phyloP scores from a whole-genome alignment of 768 basidiomycete species.

The Lanmaoa pseudosensibilis region DNA sequence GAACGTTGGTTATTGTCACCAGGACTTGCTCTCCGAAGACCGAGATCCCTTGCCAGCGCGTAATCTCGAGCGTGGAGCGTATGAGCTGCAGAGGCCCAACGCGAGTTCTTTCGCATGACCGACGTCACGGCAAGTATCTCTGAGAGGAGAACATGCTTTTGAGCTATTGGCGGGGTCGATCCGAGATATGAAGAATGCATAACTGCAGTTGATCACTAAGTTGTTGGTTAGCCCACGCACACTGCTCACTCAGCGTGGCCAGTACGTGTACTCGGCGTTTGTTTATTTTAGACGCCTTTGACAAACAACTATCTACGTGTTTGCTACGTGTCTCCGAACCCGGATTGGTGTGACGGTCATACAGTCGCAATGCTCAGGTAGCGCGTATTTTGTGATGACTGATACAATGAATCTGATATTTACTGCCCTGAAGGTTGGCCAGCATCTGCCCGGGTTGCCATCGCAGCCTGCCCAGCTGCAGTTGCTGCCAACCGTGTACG shows the following conservation, averaged over 20 bases:
- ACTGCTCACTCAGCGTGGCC: not conserved
- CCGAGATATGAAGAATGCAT: constrained; percentile 18
- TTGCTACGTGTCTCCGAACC: no score
- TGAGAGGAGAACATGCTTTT: constrained; percentile 79
- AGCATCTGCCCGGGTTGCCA: constrained; percentile 57
- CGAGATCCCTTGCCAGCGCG: constrained; percentile 70
- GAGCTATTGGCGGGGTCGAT: constrained; percentile 40
- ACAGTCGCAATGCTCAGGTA: not conserved
- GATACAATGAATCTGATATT: constrained; percentile 17
- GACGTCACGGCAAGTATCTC: constrained; percentile 92
- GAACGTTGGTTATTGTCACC: constrained; percentile 42
- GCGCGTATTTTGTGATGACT: constrained; percentile 6
- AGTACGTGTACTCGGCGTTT: constrained; percentile 14
- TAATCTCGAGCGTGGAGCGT: constrained; percentile 62
- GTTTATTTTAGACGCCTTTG: constrained; percentile 27
- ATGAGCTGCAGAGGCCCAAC: constrained; percentile 83
- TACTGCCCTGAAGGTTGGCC: constrained; percentile 40
- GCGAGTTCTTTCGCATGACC: constrained; percentile 95
- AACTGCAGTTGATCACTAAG: not conserved
- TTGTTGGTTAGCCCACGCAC: not conserved
- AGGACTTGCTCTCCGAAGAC: constrained; percentile 62
- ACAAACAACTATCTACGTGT: constrained; percentile 22
- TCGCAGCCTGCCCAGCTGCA: constrained; percentile 87
- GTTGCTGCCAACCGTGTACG: constrained; percentile 87
- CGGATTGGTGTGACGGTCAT: no score